Evolutionary conservation across 2,329 filamentous ascomycete species (phyloP).

Genomic region (Hypoxylon sp.): DNA sequence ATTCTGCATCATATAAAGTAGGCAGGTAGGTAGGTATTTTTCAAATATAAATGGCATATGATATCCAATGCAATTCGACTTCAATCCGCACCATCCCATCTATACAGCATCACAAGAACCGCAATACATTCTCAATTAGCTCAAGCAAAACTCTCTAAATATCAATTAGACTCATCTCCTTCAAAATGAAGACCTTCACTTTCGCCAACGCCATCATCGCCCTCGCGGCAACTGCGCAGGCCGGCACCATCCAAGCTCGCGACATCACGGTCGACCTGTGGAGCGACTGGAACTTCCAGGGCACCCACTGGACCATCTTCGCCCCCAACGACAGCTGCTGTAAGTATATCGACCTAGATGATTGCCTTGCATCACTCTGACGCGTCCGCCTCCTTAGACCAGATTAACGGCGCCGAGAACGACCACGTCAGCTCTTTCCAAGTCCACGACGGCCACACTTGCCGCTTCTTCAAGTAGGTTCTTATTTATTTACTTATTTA

Average conservation of each 20-base stretch:
- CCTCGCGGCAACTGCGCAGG: constrained; percentile 11
- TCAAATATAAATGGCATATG: constrained; percentile 4
- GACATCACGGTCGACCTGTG: constrained; percentile 21
- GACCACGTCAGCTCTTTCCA: constrained; percentile 20
- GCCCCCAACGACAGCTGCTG: constrained; percentile 21
- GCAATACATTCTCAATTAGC: not conserved
- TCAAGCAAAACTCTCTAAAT: not conserved
- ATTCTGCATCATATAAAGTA: not conserved
- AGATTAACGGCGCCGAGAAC: constrained; percentile 15
- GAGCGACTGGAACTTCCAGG: constrained; percentile 23
- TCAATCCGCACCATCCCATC: constrained; percentile 11
- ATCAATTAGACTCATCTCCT: not conserved
- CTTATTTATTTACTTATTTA: too few species aligned
- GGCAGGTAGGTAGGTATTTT: not conserved
- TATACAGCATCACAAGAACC: constrained; percentile 6
- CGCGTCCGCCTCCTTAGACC: constrained; percentile 9
- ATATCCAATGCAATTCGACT: not conserved
- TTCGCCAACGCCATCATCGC: constrained; percentile 11
- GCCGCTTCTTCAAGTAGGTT: constrained; percentile 24
- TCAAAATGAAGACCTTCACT: constrained; percentile 25
- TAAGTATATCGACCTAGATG: not conserved
- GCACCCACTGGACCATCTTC: constrained; percentile 3
- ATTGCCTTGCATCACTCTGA: not conserved
- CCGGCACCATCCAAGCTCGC: constrained; percentile 24
- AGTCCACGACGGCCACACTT: constrained; percentile 21